Base-by-base conservation (phyloP, 768 basidiomycete species). In the Russula brevipes region DNA sequence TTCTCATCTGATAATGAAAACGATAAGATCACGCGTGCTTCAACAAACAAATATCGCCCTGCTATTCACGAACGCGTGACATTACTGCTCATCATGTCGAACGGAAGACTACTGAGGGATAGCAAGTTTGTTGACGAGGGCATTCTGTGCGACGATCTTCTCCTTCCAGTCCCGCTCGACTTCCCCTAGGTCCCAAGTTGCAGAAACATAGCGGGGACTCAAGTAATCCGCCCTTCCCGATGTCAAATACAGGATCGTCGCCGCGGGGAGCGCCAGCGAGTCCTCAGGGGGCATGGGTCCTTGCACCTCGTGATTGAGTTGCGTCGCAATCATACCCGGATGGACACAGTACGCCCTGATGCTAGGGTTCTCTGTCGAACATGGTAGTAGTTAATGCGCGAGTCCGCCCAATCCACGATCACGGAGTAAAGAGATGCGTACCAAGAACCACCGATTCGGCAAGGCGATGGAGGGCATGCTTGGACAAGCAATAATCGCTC, bases 161-260 rank as follows among this genome's bases (percentile, higher is more conserved):
- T 60, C 59, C 50, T 59, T 60, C 59, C 51, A 60, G 17, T 60
- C 50, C 19, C 57, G 50, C 42, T 63, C 62, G 4, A 65, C 52
- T 35, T 65, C 63, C 5, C 24, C 59, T 9, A 65, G 35, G 49
- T 65, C 60, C 63, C 63, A 65, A 2, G 52, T 61, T 12, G 60
- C 9, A 35, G 51, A 31, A 19, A 65, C 44, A 14, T 35, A 65
- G 5, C 60, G 63, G 9, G 52, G 60, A n/a, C 54, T 60, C 11
- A 65, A 19, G 16, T 58, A 59, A 24, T 52, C 63, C 5, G 50
- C 59, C 38, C 17, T 60, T 12, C 59, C 54, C 17, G 54, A 56
- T 4, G n/a, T 14, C 42, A 56, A 3, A n/a, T 45, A 56, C 54
- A 56, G 35, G 5, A 44, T 56, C 9, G 54, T 45, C 1, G 54